Evolutionary conservation across 257 asterid genomes (phyloP).

Genomic region (Solanum dulcamara): DNA sequence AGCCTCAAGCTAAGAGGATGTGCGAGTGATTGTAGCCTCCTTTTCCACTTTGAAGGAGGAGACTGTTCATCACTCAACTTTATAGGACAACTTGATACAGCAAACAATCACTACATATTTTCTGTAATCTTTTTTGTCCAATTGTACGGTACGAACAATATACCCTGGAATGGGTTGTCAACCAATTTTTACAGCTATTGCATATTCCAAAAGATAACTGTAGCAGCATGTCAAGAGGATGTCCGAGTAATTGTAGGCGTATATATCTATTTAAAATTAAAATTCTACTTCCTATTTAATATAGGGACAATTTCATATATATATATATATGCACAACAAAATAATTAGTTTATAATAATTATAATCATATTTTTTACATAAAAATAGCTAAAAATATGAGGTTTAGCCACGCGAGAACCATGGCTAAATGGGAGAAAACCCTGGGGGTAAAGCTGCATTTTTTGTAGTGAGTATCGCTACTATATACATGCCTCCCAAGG

Average conservation of each 20-base stretch:
- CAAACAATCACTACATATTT: constrained; percentile 12
- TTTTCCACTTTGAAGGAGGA: constrained; percentile 15
- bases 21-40: constrained; percentile 26
- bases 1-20: not conserved
- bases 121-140: constrained; percentile 16
- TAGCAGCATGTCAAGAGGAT: not conserved
- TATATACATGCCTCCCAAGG: too few species aligned
- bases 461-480: too few species aligned
- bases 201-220: not conserved
- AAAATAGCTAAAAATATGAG: too few species aligned
- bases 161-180: not conserved
- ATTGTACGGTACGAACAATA: not conserved
- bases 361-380: too few species aligned
- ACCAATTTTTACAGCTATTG: not conserved
- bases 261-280: too few species aligned
- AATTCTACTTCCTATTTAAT: too few species aligned
- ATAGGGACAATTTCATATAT: too few species aligned
- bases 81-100: constrained; percentile 13
- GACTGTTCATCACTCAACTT: constrained; percentile 24
- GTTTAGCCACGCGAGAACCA: too few species aligned
- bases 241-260: constrained; percentile 19
- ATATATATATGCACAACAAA: too few species aligned
- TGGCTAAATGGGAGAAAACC: too few species aligned
- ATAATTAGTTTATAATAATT: too few species aligned
- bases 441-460: too few species aligned